A percentile compares a stretch with the other conserved stretches of the same genome.
Evolutionary conservation across 495 filamentous ascomycete genomes (phyloP).

Genomic region (Neurospora sp.): DNA sequence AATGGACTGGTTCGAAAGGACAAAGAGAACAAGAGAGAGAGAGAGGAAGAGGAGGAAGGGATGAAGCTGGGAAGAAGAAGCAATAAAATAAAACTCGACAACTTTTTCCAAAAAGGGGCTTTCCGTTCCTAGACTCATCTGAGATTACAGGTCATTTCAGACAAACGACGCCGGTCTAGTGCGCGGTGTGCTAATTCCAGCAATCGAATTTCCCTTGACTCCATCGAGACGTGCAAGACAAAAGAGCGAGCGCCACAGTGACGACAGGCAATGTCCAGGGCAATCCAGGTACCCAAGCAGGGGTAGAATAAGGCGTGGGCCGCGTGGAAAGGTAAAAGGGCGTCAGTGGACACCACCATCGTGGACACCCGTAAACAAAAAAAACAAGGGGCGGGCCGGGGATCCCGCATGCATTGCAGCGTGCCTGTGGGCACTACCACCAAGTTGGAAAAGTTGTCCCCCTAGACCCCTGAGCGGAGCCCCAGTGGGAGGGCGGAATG

Average conservation of each 20-base stretch:
- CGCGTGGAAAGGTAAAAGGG: neutral
- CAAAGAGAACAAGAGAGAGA: neutral
- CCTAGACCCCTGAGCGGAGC: neutral
- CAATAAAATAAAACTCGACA: neutral
- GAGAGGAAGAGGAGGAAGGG: neutral
- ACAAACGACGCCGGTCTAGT: neutral
- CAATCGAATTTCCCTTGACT: neutral
- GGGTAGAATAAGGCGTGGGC: neutral
- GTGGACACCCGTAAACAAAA: neutral
- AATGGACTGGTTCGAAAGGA: neutral
- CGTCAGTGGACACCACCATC: neutral
- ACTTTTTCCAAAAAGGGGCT: neutral
- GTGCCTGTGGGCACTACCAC: neutral
- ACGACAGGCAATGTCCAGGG: neutral
- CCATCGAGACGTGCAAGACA: neutral
- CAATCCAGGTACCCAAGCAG: neutral
- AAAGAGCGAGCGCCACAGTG: neutral
- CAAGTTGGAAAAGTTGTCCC: neutral
- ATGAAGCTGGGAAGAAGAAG: neutral
- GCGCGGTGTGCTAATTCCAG: neutral
- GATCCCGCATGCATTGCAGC: neutral
- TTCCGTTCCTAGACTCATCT: neutral
- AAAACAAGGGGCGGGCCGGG: neutral
- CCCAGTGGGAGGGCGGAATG: neutral
- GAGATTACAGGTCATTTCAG: neutral